Conservation (phyloP, 495 filamentous ascomycete species). For the Hypoxylon fragiforme region DNA sequence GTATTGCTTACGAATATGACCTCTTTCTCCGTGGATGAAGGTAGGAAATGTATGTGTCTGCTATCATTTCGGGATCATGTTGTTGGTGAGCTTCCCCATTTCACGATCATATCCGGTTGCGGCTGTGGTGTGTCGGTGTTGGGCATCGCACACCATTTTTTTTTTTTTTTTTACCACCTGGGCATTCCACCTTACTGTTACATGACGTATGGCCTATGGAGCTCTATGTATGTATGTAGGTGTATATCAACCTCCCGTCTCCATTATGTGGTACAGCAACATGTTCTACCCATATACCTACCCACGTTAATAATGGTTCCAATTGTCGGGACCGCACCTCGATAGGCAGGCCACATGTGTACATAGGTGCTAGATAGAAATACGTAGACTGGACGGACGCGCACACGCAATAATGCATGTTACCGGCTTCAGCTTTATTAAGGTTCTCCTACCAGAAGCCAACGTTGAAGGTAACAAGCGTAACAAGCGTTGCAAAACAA, state of each 20-base stretch:
- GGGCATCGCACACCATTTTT: conserved; percentile 6
- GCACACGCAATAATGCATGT: conserved; percentile 13
- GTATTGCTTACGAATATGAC: conserved; percentile 19
- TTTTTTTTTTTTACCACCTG: too few relatives aligned
- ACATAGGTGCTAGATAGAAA: not conserved
- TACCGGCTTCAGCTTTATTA: conserved; percentile 18
- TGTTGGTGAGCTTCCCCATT: conserved; percentile 20
- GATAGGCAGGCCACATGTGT: conserved; percentile 31
- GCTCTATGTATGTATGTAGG: too few relatives aligned
- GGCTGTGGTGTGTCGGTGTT: conserved; percentile 2
- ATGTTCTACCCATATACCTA: too few relatives aligned
- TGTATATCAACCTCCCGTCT: conserved; percentile 26
- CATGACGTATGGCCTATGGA: too few relatives aligned
- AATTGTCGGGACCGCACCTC: conserved; percentile 23
- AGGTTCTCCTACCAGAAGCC: conserved; percentile 17
- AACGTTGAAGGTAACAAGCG: too few relatives aligned
- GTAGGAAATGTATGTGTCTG: conserved; percentile 6
- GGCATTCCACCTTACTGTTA: conserved; percentile 9
- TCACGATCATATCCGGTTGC: conserved; percentile 13
- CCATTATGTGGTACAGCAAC: too few relatives aligned
- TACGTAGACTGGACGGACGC: conserved; percentile 6
- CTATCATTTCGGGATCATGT: conserved; percentile 22
- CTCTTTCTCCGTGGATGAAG: not conserved
- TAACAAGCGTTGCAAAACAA: too few relatives aligned
- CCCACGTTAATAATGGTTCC: too few relatives aligned